phyloP scores from a whole-genome alignment of 495 filamentous ascomycete genomes.

The Penicillium canescens region DNA sequence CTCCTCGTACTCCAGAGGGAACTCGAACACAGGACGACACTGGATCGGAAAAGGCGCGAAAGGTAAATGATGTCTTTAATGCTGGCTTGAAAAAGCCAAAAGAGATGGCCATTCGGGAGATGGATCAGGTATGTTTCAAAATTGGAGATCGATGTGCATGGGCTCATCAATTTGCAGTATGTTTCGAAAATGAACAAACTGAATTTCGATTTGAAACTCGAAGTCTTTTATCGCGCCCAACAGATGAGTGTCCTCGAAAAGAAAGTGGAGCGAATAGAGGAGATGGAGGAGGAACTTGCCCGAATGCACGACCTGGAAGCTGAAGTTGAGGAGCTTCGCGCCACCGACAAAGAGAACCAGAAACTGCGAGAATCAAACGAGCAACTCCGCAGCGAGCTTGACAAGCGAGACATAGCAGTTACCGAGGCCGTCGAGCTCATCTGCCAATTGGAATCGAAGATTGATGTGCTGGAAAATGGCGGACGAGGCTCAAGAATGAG shows the following conservation, averaged over 20 bases:
- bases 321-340: constrained; percentile 59
- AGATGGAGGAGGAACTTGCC: constrained; percentile 65
- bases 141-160: not conserved
- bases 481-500: constrained; percentile 26
- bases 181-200: constrained; percentile 74
- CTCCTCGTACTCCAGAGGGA: constrained; percentile 33
- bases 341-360: constrained; percentile 51
- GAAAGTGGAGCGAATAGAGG: constrained; percentile 66
- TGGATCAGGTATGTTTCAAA: constrained; percentile 42
- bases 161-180: constrained; percentile 31
- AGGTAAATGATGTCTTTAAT: constrained; percentile 23
- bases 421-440: constrained; percentile 84
- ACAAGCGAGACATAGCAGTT: constrained; percentile 74
- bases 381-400: constrained; percentile 66
- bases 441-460: constrained; percentile 66
- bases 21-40: constrained; percentile 33
- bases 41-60: constrained; percentile 38
- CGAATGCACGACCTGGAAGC: constrained; percentile 65
- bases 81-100: constrained; percentile 33
- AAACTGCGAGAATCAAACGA: constrained; percentile 59
- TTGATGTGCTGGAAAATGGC: constrained; percentile 52
- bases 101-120: constrained; percentile 53
- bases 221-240: constrained; percentile 69
- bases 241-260: constrained; percentile 67
- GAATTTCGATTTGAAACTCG: constrained; percentile 88